Base-by-base conservation (phyloP, 108 stramenopile genomes). In the Discostella stelligeroides region DNA sequence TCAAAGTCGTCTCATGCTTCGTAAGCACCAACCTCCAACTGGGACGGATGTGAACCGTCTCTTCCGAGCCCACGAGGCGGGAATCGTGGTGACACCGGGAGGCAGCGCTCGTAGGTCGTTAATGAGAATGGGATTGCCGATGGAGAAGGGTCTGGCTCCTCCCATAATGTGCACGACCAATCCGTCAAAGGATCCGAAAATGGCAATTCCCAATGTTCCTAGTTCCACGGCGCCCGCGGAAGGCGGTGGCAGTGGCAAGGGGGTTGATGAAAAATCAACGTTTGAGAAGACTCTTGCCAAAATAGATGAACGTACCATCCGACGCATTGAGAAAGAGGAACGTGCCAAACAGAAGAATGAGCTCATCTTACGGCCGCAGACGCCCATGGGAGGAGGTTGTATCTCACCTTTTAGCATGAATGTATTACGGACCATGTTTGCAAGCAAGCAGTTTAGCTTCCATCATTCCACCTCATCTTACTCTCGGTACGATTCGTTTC, bases 1-100 rank as follows among this genome's bases (percentile, higher is more conserved):
- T 10, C 66, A 68, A 0, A 25, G 15, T 18, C 79, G 79, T 47
- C 53, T 79, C 27, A 50, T 54, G 50, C 30, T 66, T 37, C 70
- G 70, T 11, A 66, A 62, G 40, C 43, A 55, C 7, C 79, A 79
- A 48, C 68, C 71, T 17, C 68, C 60, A 10, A 17, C 21, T 0
- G 76, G 79, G 40, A 39, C 42, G 0, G 71, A 68, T 61, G 34
- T 38, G 54, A 50, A 58, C 37, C 70, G 79, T 49, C 62, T 79
- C 21, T 79, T 65, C 59, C 65, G 61, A 3, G 79, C 79, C 34
- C 79, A 79, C 53, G 79, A 79, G 66, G 79, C 79, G 25, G 79
- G 79, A 41, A 59, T 79, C 21, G 55, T 72, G 20, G 66, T 79
- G 23, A 63, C 71, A 7, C 61, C 58, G 18, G 20, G 27, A 60